Evolutionary conservation across 1,284 basidiomycete species (phyloP).

Genomic region (Vanrija humicola): DNA sequence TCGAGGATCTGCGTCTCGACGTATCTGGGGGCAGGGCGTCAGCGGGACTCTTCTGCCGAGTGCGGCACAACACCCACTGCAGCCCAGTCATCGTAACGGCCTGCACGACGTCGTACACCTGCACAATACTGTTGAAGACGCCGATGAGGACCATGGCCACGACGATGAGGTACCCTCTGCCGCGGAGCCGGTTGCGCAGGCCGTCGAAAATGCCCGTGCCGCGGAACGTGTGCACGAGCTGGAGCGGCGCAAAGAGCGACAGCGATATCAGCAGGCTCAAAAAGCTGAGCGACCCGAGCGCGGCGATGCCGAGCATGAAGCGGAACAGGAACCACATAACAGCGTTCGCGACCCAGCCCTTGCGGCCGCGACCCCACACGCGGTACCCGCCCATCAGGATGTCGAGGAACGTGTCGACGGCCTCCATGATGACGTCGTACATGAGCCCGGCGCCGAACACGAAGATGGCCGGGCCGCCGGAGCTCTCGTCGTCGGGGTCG

Average conservation of each 20-base stretch:
- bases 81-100: slow-evolving; percentile 23
- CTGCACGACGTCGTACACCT: slow-evolving; percentile 29
- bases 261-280: slow-evolving; percentile 37
- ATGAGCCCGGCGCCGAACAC: slow-evolving; percentile 30
- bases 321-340: slow-evolving; percentile 38
- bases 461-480: slow-evolving; percentile 25
- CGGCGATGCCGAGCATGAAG: slow-evolving; percentile 42
- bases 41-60: not conserved
- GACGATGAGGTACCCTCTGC: slow-evolving; percentile 18
- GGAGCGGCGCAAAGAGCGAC: slow-evolving; percentile 41
- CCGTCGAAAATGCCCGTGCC: slow-evolving; percentile 26
- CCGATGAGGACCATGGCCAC: slow-evolving; percentile 35
- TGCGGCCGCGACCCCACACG: not conserved
- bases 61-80: not conserved
- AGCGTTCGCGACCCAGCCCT: slow-evolving; percentile 4
- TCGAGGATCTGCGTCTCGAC: slow-evolving; percentile 44
- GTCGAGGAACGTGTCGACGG: slow-evolving; percentile 33
- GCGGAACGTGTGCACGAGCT: slow-evolving; percentile 40
- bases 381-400: slow-evolving; percentile 23
- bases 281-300: slow-evolving; percentile 44
- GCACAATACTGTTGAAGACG: slow-evolving; percentile 31
- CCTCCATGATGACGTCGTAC: slow-evolving; percentile 31
- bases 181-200: slow-evolving; percentile 1
- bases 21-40: slow-evolving; percentile 7
- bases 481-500: slow-evolving; percentile 2